phyloP scores from a whole-genome alignment of 352 stramenopile species.

The Globisporangium splendens region DNA sequence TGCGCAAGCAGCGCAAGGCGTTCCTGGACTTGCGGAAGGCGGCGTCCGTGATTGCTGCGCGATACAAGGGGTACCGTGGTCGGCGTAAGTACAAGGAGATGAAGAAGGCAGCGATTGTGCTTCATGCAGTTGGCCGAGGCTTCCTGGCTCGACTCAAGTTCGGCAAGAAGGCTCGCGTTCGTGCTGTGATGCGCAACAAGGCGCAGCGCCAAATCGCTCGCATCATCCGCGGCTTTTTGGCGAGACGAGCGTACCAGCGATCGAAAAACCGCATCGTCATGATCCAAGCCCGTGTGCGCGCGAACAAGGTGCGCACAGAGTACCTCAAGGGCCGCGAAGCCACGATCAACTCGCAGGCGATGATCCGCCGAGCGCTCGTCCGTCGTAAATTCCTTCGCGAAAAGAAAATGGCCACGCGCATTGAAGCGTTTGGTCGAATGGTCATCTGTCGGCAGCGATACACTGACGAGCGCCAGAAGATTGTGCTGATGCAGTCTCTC shows the following conservation, averaged over 20 bases:
- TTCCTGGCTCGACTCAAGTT: constrained; percentile 84
- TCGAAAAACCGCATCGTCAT: constrained; percentile 70
- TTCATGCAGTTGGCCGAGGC: constrained; percentile 75
- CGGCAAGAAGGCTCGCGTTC: constrained; percentile 80
- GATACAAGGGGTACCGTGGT: constrained; percentile 69
- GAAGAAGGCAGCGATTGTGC: constrained; percentile 64
- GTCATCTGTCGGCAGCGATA: constrained; percentile 71
- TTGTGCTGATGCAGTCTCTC: constrained; percentile 77
- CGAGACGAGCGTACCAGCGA: constrained; percentile 46
- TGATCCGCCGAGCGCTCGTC: constrained; percentile 80
- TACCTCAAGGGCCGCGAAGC: constrained; percentile 85
- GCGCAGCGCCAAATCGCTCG: constrained; percentile 75
- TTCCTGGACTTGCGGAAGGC: constrained; percentile 67
- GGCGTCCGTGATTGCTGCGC: constrained; percentile 63
- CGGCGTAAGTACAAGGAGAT: constrained; percentile 64
- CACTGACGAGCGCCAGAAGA: constrained; percentile 50
- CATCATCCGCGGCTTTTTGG: constrained; percentile 71
- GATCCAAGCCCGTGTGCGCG: constrained; percentile 83
- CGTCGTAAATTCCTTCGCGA: constrained; percentile 76
- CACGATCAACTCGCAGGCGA: constrained; percentile 86
- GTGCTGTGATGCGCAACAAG: constrained; percentile 68
- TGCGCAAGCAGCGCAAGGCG: constrained; percentile 53
- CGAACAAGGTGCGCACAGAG: constrained; percentile 82
- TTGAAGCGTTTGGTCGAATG: constrained; percentile 82
- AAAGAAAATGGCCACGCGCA: constrained; percentile 86